A percentile compares a stretch with the other conserved stretches of the same genome.
These are phyloP conservation scores for Cryptosporidium canis DNA, from an alignment of 169 alveolate genomes.

Conservation along the genomic window DNA sequence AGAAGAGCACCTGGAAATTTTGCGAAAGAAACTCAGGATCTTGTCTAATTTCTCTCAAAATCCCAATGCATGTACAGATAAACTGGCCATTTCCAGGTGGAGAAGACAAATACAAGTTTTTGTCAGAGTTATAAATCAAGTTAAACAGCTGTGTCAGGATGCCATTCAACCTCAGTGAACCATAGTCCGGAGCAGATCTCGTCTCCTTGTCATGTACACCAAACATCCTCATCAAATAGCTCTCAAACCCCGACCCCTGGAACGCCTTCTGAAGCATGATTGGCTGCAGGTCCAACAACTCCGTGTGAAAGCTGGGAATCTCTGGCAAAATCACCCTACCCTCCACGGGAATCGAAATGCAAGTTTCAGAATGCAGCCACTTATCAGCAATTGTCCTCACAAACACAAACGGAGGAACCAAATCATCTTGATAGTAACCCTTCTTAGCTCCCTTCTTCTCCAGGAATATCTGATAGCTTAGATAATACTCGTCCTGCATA, in stretches of 20 bases:
- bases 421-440: conserved; percentile 71
- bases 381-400: conserved; percentile 95
- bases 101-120: conserved; percentile 29
- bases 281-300: conserved; percentile 94
- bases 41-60: conserved; percentile 7
- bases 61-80: conserved; percentile 63
- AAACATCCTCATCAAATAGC: neutral
- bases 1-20: conserved; percentile 17
- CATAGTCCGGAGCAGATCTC: neutral
- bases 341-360: conserved; percentile 86
- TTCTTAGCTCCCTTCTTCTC: conserved; percentile 12
- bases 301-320: conserved; percentile 92
- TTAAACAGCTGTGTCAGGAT: conserved; percentile 59
- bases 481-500: conserved; percentile 28
- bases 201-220: neutral
- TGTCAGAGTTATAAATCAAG: conserved; percentile 47
- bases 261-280: conserved; percentile 31
- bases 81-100: conserved; percentile 68
- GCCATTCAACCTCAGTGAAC: conserved; percentile 14
- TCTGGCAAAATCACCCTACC: conserved; percentile 92
- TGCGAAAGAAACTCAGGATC: neutral
- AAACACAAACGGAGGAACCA: conserved; percentile 95
- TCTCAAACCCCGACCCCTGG: neutral
- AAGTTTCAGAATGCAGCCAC: conserved; percentile 83
- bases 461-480: conserved; percentile 64